Conservation (phyloP, 1,139 yeast species). For the Debaryomycetaceae sp. region DNA sequence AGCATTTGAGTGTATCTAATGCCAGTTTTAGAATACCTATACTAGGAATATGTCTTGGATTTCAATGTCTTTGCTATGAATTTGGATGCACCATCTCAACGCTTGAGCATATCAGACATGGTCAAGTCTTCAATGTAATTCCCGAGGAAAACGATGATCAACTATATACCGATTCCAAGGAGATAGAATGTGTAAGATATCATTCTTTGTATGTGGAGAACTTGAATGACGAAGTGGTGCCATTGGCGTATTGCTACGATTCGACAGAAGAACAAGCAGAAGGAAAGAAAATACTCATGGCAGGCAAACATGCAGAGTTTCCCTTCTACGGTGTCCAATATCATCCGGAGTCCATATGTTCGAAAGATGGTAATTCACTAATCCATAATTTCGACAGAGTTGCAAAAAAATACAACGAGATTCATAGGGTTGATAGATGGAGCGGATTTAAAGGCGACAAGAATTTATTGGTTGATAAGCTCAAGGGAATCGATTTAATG, state of each 20-base stretch:
- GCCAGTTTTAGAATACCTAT: slow-evolving; percentile 50
- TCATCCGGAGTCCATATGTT: slow-evolving; percentile 94
- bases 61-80: slow-evolving; percentile 75
- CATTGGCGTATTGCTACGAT: slow-evolving; percentile 54
- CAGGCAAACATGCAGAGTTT: slow-evolving; percentile 53
- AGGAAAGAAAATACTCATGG: slow-evolving; percentile 61
- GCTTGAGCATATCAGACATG: slow-evolving; percentile 69
- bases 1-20: slow-evolving; percentile 17
- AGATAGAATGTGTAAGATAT: slow-evolving; percentile 64
- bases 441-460: background rate
- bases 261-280: slow-evolving; percentile 23
- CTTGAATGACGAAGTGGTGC: slow-evolving; percentile 35
- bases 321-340: slow-evolving; percentile 96
- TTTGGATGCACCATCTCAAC: slow-evolving; percentile 56
- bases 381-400: slow-evolving; percentile 59
- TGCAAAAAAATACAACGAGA: slow-evolving; percentile 40
- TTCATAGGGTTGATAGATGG: background rate
- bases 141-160: slow-evolving; percentile 20
- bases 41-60: slow-evolving; percentile 90
- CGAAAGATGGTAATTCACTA: slow-evolving; percentile 58
- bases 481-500: slow-evolving; percentile 1
- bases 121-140: slow-evolving; percentile 64
- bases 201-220: slow-evolving; percentile 71
- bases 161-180: slow-evolving; percentile 22
- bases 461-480: background rate